Evolutionary conservation across 2,329 filamentous ascomycete species (phyloP), one percentile per base, ranked within the genome.

Genomic region (Trichoderma sp.): DNA sequence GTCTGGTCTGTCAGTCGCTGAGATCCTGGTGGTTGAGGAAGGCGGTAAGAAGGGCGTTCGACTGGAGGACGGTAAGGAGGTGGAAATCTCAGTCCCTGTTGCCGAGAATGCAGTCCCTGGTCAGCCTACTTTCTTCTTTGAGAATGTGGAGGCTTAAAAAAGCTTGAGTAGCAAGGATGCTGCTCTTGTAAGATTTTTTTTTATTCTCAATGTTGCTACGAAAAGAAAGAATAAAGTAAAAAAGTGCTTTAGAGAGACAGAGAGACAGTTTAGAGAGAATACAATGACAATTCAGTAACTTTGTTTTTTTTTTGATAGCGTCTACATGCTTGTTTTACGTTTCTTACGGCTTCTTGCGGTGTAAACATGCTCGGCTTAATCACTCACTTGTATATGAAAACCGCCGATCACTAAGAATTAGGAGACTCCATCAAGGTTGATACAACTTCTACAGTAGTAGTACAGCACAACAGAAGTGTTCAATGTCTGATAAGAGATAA

Each of bases 71-170:
- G 83, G 80, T 52, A 78, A 81, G 74, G 87, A 87, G 66, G 87
- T 89, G 74, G 86, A 87, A 73, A 83, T 86, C 71, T 83, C 83
- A 72, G 85, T 82, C 16, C 83, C 82, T 1, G 78, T 83, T 65
- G 93, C 92, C 14, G 91, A 92, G 75, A 85, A 85, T 73, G 93
- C 95, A 6, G 89, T 96, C 69, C 95, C 95, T 16, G 94, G 94
- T 1, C 84, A 86, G 72, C 94, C 94, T 63, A 91, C 88, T 52
- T 97, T 96, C 81, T 84, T 88, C 75, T 97, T 97, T 82, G 90
- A 93, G 81, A 97, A 97, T 78, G 85, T 96, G 64, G 84, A 85
- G 74, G 81, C 73, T 49, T 81, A 73, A 70, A 70, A 70, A 73
- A 70, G 69, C 32, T n/a, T 68, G 37, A 30, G 39, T 43, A 69